Conservation (phyloP, 805 yeast species). For the Wickerhamomyces chambardii region DNA sequence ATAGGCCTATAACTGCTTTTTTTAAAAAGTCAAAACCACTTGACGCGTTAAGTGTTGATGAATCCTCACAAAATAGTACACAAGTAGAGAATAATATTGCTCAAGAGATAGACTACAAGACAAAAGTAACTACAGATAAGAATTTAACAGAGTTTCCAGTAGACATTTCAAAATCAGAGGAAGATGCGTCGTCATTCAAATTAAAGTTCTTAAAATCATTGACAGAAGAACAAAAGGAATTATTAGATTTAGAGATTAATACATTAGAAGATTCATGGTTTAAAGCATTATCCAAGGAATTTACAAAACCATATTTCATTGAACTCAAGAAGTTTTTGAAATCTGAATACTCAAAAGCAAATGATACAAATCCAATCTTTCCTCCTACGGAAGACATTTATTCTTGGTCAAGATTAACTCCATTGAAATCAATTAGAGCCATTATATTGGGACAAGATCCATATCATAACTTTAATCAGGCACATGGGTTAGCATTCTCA, state of each 20-base stretch:
- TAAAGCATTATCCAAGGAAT: slow-evolving; percentile 51
- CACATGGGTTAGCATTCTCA: slow-evolving; percentile 94
- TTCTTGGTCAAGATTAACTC: slow-evolving; percentile 88
- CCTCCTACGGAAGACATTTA: slow-evolving; percentile 76
- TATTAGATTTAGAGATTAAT: slow-evolving; percentile 58
- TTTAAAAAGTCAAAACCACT: neutral
- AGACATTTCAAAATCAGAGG: no score
- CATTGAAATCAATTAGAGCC: slow-evolving; percentile 63
- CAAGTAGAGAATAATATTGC: no score
- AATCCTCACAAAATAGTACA: no score
- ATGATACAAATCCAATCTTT: slow-evolving; percentile 36
- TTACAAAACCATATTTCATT: slow-evolving; percentile 80
- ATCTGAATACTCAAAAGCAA: slow-evolving; percentile 34
- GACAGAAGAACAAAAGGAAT: slow-evolving; percentile 33
- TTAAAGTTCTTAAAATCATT: slow-evolving; percentile 39
- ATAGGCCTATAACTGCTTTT: neutral
- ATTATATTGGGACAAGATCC: slow-evolving; percentile 94
- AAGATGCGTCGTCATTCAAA: no score
- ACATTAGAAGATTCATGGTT: slow-evolving; percentile 80
- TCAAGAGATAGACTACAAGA: no score
- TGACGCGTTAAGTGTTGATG: neutral
- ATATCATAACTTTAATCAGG: slow-evolving; percentile 86
- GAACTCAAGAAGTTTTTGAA: slow-evolving; percentile 56
- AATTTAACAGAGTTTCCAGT: no score
- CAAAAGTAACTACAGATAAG: no score